Conservation (phyloP, 2,329 filamentous ascomycete genomes). For the Lasiodiplodia theobromae region DNA sequence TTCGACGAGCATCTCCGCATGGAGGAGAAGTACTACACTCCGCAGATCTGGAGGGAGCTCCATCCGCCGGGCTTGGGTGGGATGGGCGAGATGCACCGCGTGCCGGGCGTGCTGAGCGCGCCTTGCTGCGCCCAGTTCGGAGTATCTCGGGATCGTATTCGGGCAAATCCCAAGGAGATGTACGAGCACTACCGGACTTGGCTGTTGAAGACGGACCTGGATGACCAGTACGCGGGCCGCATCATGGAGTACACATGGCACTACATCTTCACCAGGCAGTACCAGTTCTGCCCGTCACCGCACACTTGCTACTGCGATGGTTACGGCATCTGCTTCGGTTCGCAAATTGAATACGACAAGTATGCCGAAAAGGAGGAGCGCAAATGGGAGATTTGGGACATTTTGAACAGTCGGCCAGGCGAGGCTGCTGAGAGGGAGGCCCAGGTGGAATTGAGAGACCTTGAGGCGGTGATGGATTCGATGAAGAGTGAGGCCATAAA, state of each 20-base stretch:
- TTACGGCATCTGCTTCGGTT: conserved; percentile 68
- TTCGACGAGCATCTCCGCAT: conserved; percentile 49
- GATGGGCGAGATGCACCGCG: conserved; percentile 30
- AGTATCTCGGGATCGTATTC: conserved; percentile 57
- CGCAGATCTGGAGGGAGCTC: conserved; percentile 48
- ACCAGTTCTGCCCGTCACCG: conserved; percentile 48
- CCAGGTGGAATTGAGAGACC: conserved; percentile 35
- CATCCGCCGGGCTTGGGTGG: conserved; percentile 42
- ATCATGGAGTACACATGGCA: conserved; percentile 52
- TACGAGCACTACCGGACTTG: conserved; percentile 62
- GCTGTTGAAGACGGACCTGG: conserved; percentile 51
- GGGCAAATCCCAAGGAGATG: conserved; percentile 57
- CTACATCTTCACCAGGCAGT: conserved; percentile 50
- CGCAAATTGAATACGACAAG: conserved; percentile 46
- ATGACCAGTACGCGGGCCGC: conserved; percentile 48
- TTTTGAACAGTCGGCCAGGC: conserved; percentile 35
- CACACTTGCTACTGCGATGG: conserved; percentile 67
- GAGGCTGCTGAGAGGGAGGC: conserved; percentile 32
- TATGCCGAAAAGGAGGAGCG: conserved; percentile 38
- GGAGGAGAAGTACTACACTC: conserved; percentile 47
- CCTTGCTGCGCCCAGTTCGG: conserved; percentile 66
- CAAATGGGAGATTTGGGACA: conserved; percentile 49
- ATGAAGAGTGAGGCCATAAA: conserved; percentile 42
- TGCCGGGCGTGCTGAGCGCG: conserved; percentile 46
- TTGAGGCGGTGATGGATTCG: conserved; percentile 41